Evolutionary conservation across 163 green algal genomes (phyloP).

Genomic region (Coccomyxa subellipsoidea): DNA sequence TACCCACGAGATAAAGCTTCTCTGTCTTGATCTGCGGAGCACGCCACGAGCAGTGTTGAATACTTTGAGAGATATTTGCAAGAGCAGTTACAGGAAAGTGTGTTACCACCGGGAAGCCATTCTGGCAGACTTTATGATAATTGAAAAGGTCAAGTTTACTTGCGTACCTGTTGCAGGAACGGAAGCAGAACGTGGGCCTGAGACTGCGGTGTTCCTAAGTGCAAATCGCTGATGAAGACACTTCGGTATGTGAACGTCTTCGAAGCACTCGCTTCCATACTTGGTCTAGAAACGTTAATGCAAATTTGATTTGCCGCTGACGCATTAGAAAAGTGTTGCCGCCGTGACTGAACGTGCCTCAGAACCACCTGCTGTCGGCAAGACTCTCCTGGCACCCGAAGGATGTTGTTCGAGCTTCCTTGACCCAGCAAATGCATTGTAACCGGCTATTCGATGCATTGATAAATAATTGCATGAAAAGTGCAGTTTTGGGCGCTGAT

Average conservation of each 20-base stretch:
- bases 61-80: not conserved
- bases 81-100: not conserved
- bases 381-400: not conserved
- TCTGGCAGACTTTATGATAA: no score
- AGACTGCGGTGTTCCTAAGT: constrained; percentile 9
- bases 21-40: constrained; percentile 2
- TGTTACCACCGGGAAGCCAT: not conserved
- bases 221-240: constrained; percentile 12
- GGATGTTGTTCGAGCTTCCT: not conserved
- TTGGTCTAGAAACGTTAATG: not conserved
- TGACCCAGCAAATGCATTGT: not conserved
- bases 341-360: not conserved
- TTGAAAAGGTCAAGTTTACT: no score
- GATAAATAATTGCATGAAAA: not conserved
- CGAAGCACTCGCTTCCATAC: not conserved
- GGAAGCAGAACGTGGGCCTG: not conserved
- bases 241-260: not conserved
- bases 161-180: constrained; percentile 9
- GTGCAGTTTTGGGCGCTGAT: not conserved
- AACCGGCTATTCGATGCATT: not conserved
- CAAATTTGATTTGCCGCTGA: not conserved
- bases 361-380: not conserved
- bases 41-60: not conserved
- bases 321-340: not conserved
- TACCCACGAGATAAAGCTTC: constrained; percentile 15